phyloP scores from a whole-genome alignment of 306 rosid genomes.

The Prunus persica region Prunus_persica_NCBIv2 NC_034009.1:41111501-41112000 shows the following conservation, averaged over 20 bases:
- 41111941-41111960: background rate
- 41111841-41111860: background rate
- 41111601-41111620: slow-evolving; percentile 66
- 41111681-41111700: slow-evolving; percentile 48
- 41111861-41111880: background rate
- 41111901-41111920: background rate
- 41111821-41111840: background rate
- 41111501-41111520: slow-evolving; percentile 59
- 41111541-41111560: slow-evolving; percentile 82
- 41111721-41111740: slow-evolving; percentile 90
- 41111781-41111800: slow-evolving; percentile 7
- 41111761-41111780: slow-evolving; percentile 22
- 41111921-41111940: background rate
- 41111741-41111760: slow-evolving; percentile 56
- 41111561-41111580: slow-evolving; percentile 66
- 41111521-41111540: slow-evolving; percentile 82
- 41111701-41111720: slow-evolving; percentile 76
- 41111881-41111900: background rate
- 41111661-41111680: slow-evolving; percentile 64
- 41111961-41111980: background rate
- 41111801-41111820: slow-evolving; percentile 22
- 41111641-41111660: slow-evolving; percentile 81
- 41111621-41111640: slow-evolving; percentile 78
- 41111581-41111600: slow-evolving; percentile 79
- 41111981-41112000: background rate